These are phyloP conservation scores for Tolypocladium inflatum DNA, from an alignment of 2,329 filamentous ascomycete species.

Conservation along the genomic window DNA sequence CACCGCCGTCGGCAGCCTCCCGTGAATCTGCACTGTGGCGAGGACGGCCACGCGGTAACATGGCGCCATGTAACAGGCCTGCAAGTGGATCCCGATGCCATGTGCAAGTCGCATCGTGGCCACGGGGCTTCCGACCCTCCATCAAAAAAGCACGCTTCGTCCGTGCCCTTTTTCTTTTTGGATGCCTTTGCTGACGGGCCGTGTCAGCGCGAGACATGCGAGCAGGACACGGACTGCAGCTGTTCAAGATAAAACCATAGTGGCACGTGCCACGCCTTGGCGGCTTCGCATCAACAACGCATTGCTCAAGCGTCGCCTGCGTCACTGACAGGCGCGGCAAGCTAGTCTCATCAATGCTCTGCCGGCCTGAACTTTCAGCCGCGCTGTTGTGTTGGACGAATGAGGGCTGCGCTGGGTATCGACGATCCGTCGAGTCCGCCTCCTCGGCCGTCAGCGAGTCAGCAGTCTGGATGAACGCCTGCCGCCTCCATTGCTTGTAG, in stretches of 20 bases:
- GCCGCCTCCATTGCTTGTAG: neutral
- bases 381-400: slow-evolving; percentile 1
- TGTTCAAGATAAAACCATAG: too few relatives aligned
- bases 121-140: neutral
- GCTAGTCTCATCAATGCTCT: neutral
- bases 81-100: neutral
- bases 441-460: neutral
- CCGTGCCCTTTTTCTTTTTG: neutral
- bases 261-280: neutral
- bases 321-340: neutral
- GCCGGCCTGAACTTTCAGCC: slow-evolving; percentile 9
- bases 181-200: neutral
- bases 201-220: neutral
- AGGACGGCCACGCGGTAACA: neutral
- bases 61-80: neutral
- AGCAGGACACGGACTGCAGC: neutral
- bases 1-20: neutral
- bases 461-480: neutral
- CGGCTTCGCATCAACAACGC: neutral
- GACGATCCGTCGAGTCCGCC: neutral
- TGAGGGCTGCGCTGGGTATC: neutral
- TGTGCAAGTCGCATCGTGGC: neutral
- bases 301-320: neutral
- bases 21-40: neutral
- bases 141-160: neutral